phyloP scores from a whole-genome alignment of 2,329 filamentous ascomycete species.

The Xylariaceae sp. region DNA sequence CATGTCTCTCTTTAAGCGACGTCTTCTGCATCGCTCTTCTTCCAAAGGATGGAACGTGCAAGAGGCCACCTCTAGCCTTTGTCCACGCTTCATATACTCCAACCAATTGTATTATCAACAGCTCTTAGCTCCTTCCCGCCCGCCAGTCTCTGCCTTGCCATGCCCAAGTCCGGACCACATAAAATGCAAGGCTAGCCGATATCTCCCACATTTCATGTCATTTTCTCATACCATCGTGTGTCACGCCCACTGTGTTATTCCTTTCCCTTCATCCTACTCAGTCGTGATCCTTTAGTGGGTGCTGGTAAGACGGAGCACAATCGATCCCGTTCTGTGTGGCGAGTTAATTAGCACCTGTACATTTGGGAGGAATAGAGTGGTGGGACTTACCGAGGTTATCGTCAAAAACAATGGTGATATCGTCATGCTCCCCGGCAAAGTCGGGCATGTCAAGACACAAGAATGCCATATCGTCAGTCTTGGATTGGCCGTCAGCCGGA shows the following conservation, averaged over 20 bases:
- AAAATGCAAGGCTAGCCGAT: slow-evolving; percentile 16
- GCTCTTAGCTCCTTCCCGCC: too few species aligned
- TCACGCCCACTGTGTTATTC: slow-evolving; percentile 4
- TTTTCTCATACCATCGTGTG: slow-evolving; percentile 23
- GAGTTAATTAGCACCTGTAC: slow-evolving; percentile 21
- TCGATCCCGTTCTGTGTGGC: slow-evolving; percentile 50
- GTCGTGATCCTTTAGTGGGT: slow-evolving; percentile 49
- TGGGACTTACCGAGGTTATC: slow-evolving; percentile 65
- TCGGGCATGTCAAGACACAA: slow-evolving; percentile 84
- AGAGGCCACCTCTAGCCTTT: too few species aligned
- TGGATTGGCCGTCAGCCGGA: slow-evolving; percentile 47
- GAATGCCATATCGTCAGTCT: slow-evolving; percentile 65
- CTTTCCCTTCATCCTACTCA: slow-evolving; percentile 30
- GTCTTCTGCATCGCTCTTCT: too few species aligned
- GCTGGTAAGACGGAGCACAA: slow-evolving; percentile 54
- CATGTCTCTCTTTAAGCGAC: too few species aligned
- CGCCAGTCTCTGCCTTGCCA: too few species aligned
- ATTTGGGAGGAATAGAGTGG: neutral
- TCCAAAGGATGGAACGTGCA: too few species aligned
- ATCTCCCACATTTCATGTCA: slow-evolving; percentile 20
- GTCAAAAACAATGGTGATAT: slow-evolving; percentile 84
- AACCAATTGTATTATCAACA: too few species aligned
- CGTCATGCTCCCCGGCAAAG: slow-evolving; percentile 88
- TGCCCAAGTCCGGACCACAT: too few species aligned
- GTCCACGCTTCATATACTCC: too few species aligned